phyloP scores from a whole-genome alignment of 495 filamentous ascomycete genomes.

The Penicillium canariense region DNA sequence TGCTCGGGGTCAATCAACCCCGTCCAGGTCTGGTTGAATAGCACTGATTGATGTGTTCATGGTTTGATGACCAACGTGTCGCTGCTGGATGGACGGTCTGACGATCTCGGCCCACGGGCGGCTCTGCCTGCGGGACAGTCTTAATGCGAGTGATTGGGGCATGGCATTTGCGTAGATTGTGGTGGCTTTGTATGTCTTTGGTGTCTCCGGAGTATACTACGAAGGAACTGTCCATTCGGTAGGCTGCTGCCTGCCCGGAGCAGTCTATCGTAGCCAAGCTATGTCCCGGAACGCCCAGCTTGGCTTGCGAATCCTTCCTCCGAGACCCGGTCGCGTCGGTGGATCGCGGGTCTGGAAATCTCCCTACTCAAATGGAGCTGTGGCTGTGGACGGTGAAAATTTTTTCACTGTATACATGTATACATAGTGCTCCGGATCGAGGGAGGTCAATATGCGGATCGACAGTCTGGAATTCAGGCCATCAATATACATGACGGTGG shows the following conservation, averaged over 20 bases:
- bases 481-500: background rate
- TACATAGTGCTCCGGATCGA: background rate
- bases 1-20: background rate
- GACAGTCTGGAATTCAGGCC: slow-evolving; percentile 6
- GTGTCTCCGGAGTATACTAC: too few species aligned
- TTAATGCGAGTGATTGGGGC: too few species aligned
- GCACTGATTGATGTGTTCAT: background rate
- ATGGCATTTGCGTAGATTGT: background rate
- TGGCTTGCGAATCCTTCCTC: background rate
- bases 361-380: background rate
- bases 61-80: background rate
- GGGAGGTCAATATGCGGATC: slow-evolving; percentile 4
- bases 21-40: background rate
- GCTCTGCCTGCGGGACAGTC: background rate
- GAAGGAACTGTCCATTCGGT: background rate
- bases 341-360: background rate
- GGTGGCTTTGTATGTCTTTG: background rate
- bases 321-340: slow-evolving; percentile 11
- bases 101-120: too few species aligned
- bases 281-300: too few species aligned
- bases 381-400: background rate
- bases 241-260: background rate
- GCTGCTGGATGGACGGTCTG: background rate
- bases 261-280: too few species aligned
- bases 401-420: background rate